Base-by-base conservation (phyloP, 176 grass and related monocot genomes). In the Oryza rufipogon region DNA sequence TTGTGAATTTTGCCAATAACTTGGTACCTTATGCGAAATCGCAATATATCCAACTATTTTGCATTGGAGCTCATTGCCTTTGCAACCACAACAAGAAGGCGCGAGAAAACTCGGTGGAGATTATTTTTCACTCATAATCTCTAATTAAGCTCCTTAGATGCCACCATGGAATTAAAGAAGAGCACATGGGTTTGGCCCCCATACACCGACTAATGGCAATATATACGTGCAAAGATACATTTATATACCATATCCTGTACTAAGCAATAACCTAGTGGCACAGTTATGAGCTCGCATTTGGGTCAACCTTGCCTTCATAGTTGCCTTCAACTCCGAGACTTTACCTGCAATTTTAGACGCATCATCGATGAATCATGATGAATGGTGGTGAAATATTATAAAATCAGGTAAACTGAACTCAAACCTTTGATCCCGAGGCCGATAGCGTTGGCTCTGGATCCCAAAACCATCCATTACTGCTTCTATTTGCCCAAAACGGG, bases 401-500 rank as follows among this genome's bases (percentile, higher is more conserved):
- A 4, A 11, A 64, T 78, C 9, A 1, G 60, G 30, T 79, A 69
- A 63, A 61, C 47, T n/a, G 12, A 87, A 83, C 63, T 89, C 75
- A 69, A 78, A 90, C 73, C 74, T 87, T 91, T 87, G 76, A 91
- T 84, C 80, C 68, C 78, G 81, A 88, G 83, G 83, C 30, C 76
- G 86, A 87, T 81, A 89, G 76, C 76, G 87, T 74, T 47, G 88
- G 88, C 86, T 82, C 93, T 86, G 66, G 86, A 92, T 92, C 88
- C 88, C 84, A 92, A 85, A 88, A 89, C 71, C 74, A 84, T 88
- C 56, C 71, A 90, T 86, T 84, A 84, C 80, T 70, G 68, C 84
- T 54, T 89, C 80, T 66, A 81, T 94, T 91, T 89, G 84, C 80
- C 89, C 72, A 47, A 87, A 92, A 85, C 64, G 36, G 41, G 64